Evolutionary conservation across 805 yeast species (phyloP), one percentile per base, ranked within the genome.

Genomic region (Ogataea pignaliae): DNA sequence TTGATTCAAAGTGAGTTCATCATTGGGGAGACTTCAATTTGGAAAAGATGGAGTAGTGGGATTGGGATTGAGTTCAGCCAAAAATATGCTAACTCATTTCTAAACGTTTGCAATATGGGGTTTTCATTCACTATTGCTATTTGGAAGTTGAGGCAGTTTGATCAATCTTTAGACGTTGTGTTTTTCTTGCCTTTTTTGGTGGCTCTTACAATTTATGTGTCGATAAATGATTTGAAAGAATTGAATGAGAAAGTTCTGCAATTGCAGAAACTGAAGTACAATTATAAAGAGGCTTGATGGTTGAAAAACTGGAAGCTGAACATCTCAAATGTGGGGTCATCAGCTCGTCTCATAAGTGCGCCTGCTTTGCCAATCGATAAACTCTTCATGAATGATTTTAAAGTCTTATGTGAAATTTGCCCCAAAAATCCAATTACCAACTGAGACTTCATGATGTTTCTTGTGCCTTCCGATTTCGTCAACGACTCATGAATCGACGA

Each of bases 251-350:
- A 54, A 15, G 47, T 64, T 13, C 18, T 40, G 1, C 29, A 52
- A 13, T 46, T 65, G 31, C 57, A 59, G 29, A 50, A 40, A 26
- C 18, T 56, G 37, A 60, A 49, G 40, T 64, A 64, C 43, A 36
- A 56, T 41, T 63, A 61, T 42, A 64, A 61, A 41, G 62, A 57
- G 28, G 69, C 65, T 21, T 64, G 55, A 36, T 42, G 39, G 37
- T 46, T 47, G 50, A 54, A 50, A 41, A 52, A 59, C 30, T 54
- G 52, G 30, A 51, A 42, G 18, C 29, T 32, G 28, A 48, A 52
- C 1, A 47, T 42, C 26, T 42, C 43, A 11, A 41, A 40, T 2
- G 40, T 10, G 11, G 21, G 14, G 13, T 35, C 29, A 34, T 17
- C 5, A 21, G 18, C n/a, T 36, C 14, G 7, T 18, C 11, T 15